Evolutionary conservation across 1,284 basidiomycete genomes (phyloP), one percentile per base, ranked within the genome.

Genomic region (Ceratobasidium sp.): DNA sequence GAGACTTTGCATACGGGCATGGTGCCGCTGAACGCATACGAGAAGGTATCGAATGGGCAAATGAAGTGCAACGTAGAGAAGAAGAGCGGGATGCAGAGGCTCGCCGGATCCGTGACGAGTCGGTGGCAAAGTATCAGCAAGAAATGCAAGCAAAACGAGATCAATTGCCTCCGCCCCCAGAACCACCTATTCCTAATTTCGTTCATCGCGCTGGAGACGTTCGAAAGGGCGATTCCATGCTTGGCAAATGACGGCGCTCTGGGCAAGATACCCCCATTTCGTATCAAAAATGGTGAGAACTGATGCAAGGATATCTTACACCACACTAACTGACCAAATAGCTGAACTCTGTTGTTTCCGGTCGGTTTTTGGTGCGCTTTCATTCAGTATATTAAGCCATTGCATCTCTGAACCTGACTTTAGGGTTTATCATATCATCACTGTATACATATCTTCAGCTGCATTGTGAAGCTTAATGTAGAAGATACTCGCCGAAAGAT

Each of bases 1-100:
- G 73, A 33, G 73, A 75, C 37, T 75, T 75, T 65, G 73, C 73
- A 13, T 75, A 75, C 39, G 73, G 73, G 7, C 73, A 63, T 45
- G 73, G 73, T 7, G 73, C 73, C 31, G 73, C 73, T 17, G 73
- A 75, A 26, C 73, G 73, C 23, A 64, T 75, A 60, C 47, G 49
- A n/a, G 73, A 75, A 37, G 73, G 73, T 5, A 51, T n/a, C n/a
- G 35, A 42, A 10, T 75, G 73, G 73, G 73, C 73, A 42, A 42
- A 64, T 31, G 73, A 75, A 35, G 73, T 75, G 7, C 73, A 75
- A 33, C 45, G 73, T 26, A 45, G 35, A 42, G 73, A 75, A 28
- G 73, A 75, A 11, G 73, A 75, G 31, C 61, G 73, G 31, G 71
- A 74, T 5, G 47, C 60, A 23, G 71, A 74, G 58, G 28, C 60